Evolutionary conservation across 805 yeast genomes (phyloP), one percentile per base, ranked within the genome.

Genomic region (Ogataea naganishii): DNA sequence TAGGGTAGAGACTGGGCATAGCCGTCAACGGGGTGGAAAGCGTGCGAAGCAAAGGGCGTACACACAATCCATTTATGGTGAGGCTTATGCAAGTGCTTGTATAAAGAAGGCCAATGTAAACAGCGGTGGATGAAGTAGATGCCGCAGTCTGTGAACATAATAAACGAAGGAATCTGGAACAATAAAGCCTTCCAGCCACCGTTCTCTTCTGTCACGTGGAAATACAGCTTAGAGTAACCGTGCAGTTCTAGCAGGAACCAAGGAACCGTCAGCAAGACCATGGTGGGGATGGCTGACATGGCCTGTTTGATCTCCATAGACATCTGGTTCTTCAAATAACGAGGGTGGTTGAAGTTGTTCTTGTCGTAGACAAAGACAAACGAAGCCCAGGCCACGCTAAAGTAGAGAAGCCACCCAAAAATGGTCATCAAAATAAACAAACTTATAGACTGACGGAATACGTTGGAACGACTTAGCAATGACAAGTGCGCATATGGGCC

Each of bases 41-140:
- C 96, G 51, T 88, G 96, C 7, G 95, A 84, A 1, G 98, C 98
- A 61, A 80, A 92, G 25, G 98, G 98, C 7, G 98, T 89, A 38
- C 97, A 89, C 23, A 92, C 96, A 44, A 92, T 75, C 98, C 98
- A 92, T 62, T 92, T 92, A 70, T 92, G 98, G 59, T 92, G 98
- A 9, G 96, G 96, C 63, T 92, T 92, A 65, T 92, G 98, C 38
- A 92, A 63, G 16, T 48, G 56, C 64, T 80, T 88, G 72, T 92
- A 92, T 23, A 92, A 79, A 12, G 66, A 44, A 14, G 96, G 96
- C 84, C 92, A 85, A 56, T 92, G 98, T 49, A 92, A 69, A 72
- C 83, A 72, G 53, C 97, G 76, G 62, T 92, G 98, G 44, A 86
- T 80, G 49, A 81, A 66, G 56, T 92, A 92, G 48, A 92, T 86